These are phyloP conservation scores for Coprinellus micaceus DNA, from an alignment of 768 basidiomycete species.

Conservation along the genomic window DNA sequence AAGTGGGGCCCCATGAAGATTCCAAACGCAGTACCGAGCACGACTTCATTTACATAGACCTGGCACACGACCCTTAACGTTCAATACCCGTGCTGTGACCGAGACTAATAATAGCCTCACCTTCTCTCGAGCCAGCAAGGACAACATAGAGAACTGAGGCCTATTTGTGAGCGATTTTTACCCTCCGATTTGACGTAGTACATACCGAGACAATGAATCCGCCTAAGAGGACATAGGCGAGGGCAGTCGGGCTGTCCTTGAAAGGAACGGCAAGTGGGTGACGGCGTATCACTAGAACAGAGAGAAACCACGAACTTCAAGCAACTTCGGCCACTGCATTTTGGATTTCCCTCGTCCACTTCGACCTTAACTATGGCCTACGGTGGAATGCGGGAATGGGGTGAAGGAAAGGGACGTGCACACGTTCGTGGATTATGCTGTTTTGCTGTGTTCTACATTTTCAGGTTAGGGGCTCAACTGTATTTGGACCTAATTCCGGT, in stretches of 20 bases:
- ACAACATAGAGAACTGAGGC: constrained; percentile 78
- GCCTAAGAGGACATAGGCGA: constrained; percentile 63
- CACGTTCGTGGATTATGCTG: too few relatives aligned
- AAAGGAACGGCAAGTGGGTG: constrained; percentile 20
- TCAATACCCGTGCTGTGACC: not conserved
- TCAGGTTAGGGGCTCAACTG: too few relatives aligned
- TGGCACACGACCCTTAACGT: constrained; percentile 22
- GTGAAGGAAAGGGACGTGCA: too few relatives aligned
- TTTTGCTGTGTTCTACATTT: too few relatives aligned
- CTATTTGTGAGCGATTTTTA: not conserved
- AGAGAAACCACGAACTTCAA: constrained; percentile 30
- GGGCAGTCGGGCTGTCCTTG: constrained; percentile 44
- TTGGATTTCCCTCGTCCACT: not conserved
- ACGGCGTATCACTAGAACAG: constrained; percentile 8
- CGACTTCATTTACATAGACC: constrained; percentile 91
- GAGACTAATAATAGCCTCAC: constrained; percentile 30
- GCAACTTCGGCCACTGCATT: constrained; percentile 19
- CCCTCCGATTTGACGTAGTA: not conserved
- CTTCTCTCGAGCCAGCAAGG: constrained; percentile 79
- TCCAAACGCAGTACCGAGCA: constrained; percentile 77
- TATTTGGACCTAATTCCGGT: too few relatives aligned
- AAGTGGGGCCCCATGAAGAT: constrained; percentile 69
- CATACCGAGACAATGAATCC: constrained; percentile 44
- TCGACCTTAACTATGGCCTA: too few relatives aligned
- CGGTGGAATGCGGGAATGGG: too few relatives aligned